phyloP scores from a whole-genome alignment of 2,329 filamentous ascomycete genomes.

The Diaporthe vaccinii region DNA sequence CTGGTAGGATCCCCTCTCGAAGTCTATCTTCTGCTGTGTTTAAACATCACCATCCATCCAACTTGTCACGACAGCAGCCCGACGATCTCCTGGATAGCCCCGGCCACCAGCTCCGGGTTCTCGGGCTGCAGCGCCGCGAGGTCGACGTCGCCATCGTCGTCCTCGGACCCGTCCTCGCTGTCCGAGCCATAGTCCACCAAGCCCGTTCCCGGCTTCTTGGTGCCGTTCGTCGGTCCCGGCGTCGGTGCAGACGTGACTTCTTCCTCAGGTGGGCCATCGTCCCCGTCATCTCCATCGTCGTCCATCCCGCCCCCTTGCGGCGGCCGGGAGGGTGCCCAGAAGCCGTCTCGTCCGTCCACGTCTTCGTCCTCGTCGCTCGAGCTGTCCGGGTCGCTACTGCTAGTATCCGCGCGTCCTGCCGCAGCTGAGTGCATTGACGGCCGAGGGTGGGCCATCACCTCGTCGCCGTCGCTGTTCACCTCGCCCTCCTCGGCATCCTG shows the following conservation, averaged over 20 bases:
- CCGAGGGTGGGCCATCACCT: neutral
- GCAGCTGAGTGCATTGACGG: neutral
- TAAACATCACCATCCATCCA: neutral
- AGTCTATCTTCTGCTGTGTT: no score
- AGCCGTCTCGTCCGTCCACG: neutral
- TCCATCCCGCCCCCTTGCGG: neutral
- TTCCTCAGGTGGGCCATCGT: neutral
- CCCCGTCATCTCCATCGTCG: neutral
- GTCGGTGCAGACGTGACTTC: neutral
- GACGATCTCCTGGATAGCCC: slow-evolving; percentile 40
- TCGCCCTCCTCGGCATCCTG: slow-evolving; percentile 45
- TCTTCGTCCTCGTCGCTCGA: slow-evolving; percentile 33
- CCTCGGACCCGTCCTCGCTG: slow-evolving; percentile 29
- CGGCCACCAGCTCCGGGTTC: slow-evolving; percentile 41
- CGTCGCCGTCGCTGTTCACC: slow-evolving; percentile 44
- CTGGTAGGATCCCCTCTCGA: neutral
- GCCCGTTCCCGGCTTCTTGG: neutral
- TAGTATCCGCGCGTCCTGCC: slow-evolving; percentile 31
- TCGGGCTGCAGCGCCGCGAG: slow-evolving; percentile 34
- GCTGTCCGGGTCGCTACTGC: slow-evolving; percentile 39
- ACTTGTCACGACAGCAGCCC: slow-evolving; percentile 32
- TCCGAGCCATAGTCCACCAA: slow-evolving; percentile 40
- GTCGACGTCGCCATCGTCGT: slow-evolving; percentile 42
- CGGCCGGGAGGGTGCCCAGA: neutral
- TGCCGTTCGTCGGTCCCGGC: neutral